phyloP scores from a whole-genome alignment of 768 basidiomycete genomes.

The Hypholoma fasciculare region DNA sequence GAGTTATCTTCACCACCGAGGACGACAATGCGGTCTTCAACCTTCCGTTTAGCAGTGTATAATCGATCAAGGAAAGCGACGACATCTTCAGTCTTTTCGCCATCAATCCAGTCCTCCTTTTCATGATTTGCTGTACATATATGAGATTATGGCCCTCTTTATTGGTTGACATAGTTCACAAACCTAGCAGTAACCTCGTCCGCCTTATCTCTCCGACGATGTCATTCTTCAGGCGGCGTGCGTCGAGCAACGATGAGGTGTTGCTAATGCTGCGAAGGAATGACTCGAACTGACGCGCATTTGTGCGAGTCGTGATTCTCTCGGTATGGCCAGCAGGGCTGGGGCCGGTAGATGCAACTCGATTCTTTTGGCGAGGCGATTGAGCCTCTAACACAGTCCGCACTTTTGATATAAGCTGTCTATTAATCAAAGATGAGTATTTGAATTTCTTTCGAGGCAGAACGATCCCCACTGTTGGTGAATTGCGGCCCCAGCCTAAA shows the following conservation, averaged over 20 bases:
- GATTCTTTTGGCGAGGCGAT: constrained; percentile 52
- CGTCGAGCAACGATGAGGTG: constrained; percentile 84
- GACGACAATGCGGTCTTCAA: constrained; percentile 81
- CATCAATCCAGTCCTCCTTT: constrained; percentile 87
- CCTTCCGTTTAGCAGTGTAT: constrained; percentile 84
- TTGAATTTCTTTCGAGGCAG: constrained; percentile 6
- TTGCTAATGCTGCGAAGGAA: constrained; percentile 86
- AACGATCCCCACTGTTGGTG: constrained; percentile 43
- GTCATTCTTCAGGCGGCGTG: constrained; percentile 88
- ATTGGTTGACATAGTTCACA: constrained; percentile 13
- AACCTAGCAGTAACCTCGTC: constrained; percentile 74
- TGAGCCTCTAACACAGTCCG: constrained; percentile 83
- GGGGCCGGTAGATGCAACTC: constrained; percentile 38
- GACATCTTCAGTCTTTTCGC: constrained; percentile 80
- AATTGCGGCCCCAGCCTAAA: constrained; percentile 50
- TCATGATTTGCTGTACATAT: constrained; percentile 68
- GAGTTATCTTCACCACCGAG: constrained; percentile 76
- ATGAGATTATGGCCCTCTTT: neutral
- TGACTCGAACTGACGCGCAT: constrained; percentile 82
- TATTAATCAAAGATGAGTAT: constrained; percentile 25
- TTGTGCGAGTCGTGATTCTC: constrained; percentile 80
- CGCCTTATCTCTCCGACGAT: constrained; percentile 88
- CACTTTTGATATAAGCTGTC: constrained; percentile 86
- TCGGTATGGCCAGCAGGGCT: constrained; percentile 48
- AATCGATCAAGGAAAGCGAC: constrained; percentile 87